phyloP scores from a whole-genome alignment of 2,329 filamentous ascomycete species.

The Plenodomus biglobosus region DNA sequence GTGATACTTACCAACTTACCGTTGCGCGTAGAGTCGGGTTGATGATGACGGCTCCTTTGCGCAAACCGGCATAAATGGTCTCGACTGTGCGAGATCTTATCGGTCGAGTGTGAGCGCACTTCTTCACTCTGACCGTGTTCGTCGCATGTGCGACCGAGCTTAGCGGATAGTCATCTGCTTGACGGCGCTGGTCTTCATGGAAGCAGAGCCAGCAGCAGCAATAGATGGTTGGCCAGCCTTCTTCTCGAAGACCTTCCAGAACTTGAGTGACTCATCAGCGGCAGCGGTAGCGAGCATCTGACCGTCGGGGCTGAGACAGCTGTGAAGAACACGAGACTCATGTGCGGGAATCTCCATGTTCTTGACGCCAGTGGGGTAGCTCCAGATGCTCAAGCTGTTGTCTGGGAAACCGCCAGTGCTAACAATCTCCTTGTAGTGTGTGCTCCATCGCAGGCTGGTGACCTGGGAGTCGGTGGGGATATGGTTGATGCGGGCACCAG shows the following conservation, averaged over 20 bases:
- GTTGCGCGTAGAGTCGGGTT: conserved; percentile 45
- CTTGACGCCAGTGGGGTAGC: conserved; percentile 94
- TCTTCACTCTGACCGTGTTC: conserved; percentile 3
- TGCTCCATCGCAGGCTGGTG: conserved; percentile 93
- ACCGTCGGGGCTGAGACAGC: conserved; percentile 92
- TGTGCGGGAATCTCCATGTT: conserved; percentile 98
- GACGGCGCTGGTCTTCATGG: conserved; percentile 76
- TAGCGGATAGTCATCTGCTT: conserved; percentile 81
- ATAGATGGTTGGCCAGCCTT: conserved; percentile 74
- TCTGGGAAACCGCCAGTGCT: conserved; percentile 98
- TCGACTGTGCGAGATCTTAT: conserved; percentile 14
- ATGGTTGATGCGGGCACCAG: conserved; percentile 95
- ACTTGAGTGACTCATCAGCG: conserved; percentile 96
- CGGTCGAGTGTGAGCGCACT: conserved; percentile 18
- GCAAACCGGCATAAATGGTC: conserved; percentile 36
- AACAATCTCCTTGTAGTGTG: conserved; percentile 95
- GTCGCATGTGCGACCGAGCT: conserved; percentile 1
- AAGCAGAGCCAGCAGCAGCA: conserved; percentile 66
- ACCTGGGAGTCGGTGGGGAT: conserved; percentile 98
- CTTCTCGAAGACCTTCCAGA: conserved; percentile 99
- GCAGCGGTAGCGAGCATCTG: conserved; percentile 97
- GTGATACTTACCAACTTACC: conserved; percentile 48
- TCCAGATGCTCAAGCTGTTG: conserved; percentile 99
- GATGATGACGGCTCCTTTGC: conserved; percentile 38
- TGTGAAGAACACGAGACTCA: conserved; percentile 94